phyloP scores from a whole-genome alignment of 176 grass and related monocot genomes.

The Tillandsia fasciculata region DNA sequence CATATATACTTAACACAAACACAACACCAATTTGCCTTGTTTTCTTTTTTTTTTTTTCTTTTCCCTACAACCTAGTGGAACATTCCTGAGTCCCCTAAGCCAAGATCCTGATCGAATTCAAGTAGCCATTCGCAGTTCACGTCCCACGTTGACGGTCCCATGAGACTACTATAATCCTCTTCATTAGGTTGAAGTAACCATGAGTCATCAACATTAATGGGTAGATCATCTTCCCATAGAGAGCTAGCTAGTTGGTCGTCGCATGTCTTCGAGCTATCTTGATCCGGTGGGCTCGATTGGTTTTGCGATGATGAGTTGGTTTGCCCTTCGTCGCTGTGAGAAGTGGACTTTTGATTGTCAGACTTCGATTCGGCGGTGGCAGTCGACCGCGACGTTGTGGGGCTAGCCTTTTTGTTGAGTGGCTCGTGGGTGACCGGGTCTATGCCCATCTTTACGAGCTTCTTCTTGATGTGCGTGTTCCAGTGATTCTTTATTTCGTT shows the following conservation, averaged over 20 bases:
- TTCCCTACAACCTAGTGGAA: slow-evolving; percentile 16
- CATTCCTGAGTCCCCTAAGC: slow-evolving; percentile 27
- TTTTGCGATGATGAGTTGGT: slow-evolving; percentile 4
- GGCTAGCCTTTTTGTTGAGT: slow-evolving; percentile 27
- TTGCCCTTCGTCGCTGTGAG: slow-evolving; percentile 29
- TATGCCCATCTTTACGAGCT: slow-evolving; percentile 88
- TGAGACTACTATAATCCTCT: neutral
- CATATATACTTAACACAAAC: slow-evolving; percentile 14
- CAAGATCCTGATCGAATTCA: slow-evolving; percentile 54
- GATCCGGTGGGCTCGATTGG: slow-evolving; percentile 29
- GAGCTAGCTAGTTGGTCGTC: slow-evolving; percentile 31
- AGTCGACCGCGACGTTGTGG: slow-evolving; percentile 29
- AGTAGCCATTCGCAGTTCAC: slow-evolving; percentile 64
- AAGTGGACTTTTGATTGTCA: slow-evolving; percentile 21
- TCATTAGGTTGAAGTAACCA: slow-evolving; percentile 36
- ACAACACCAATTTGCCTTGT: slow-evolving; percentile 35
- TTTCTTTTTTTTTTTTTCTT: no score
- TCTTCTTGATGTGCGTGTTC: slow-evolving; percentile 99
- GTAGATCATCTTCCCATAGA: slow-evolving; percentile 51
- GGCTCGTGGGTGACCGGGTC: slow-evolving; percentile 68
- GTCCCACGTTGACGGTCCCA: slow-evolving; percentile 4
- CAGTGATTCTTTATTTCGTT: slow-evolving; percentile 99
- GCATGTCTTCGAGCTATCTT: neutral
- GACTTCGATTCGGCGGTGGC: slow-evolving; percentile 41
- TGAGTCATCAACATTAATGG: slow-evolving; percentile 35